Base-by-base conservation (phyloP, 2,329 filamentous ascomycete species). In the Lachnellula hyalina region DNA sequence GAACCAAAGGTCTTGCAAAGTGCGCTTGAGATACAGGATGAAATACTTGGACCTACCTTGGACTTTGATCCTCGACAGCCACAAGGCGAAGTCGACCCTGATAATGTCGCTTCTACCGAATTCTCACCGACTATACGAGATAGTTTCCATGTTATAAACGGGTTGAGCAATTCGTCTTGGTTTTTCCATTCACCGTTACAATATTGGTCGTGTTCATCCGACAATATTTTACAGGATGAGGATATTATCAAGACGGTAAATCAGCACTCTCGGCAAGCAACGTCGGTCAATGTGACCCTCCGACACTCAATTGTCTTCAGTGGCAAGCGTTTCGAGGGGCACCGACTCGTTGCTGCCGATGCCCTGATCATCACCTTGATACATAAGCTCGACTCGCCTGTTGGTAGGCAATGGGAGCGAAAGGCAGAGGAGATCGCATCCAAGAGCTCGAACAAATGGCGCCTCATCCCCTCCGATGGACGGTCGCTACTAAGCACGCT, bases 151-250 rank as follows among this genome's bases (percentile, higher is more conserved):
- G 77, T 82, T 50, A 73, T 77, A 61, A 84, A 85, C 63, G 82
- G 81, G 14, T 69, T 83, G 35, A 82, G 77, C 4, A 79, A 83
- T 60, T 73, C 83, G 62, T 83, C 83, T 4, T 90, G 87, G 87
- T 88, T 89, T 62, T 89, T 89, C 65, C 87, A 92, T 64, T 92
- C 89, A n/a, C 88, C 89, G 1, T 72, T 93, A 52, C 84, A 90
- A 70, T 92, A 91, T 70, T 93, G 89, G 89, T 79, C 83, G 56
- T 87, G 85, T 67, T 87, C 77, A n/a, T 66, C 74, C 5, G 76
- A 80, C 1, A 71, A 70, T 6, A 80, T 93, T 49, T 68, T 79
- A 25, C 68, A 71, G 15, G 89, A 93, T 63, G 52, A 68, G 0
- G 77, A 91, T 65, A 77, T 91, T 12, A 68, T 91, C 3, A 69